Evolutionary conservation across 305 asterid genomes (phyloP).

Genomic region (Fraxinus latifolia): DNA sequence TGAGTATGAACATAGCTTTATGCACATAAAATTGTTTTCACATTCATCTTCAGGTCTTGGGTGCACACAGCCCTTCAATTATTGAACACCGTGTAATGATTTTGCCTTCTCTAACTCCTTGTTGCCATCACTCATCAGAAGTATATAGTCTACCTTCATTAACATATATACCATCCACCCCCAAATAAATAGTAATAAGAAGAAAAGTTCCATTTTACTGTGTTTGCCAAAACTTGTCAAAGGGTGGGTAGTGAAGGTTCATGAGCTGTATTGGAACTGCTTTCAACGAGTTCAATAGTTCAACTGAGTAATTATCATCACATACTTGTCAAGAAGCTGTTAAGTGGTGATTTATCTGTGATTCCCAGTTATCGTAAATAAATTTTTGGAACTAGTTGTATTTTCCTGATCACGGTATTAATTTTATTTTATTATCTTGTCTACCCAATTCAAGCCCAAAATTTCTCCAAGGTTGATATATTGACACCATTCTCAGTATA

Average conservation of each 20-base stretch:
- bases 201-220: not conserved
- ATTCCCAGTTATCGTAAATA: not conserved
- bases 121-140: slow-evolving; percentile 16
- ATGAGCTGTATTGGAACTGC: not conserved
- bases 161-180: slow-evolving; percentile 1
- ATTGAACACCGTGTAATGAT: not conserved
- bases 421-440: not conserved
- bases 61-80: not conserved
- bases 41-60: slow-evolving; percentile 6
- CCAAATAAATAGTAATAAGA: slow-evolving; percentile 4
- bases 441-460: not conserved
- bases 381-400: not conserved
- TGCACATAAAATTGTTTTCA: slow-evolving; percentile 16
- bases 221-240: not conserved
- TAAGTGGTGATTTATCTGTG: slow-evolving; percentile 2
- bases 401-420: not conserved
- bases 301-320: not conserved
- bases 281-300: not conserved
- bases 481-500: slow-evolving; percentile 10
- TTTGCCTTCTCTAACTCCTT: slow-evolving; percentile 2
- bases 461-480: not conserved
- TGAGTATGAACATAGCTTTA: slow-evolving; percentile 14
- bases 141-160: slow-evolving; percentile 8
- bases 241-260: slow-evolving; percentile 1
- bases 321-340: slow-evolving; percentile 17